Evolutionary conservation across 169 alveolate genomes (phyloP).

Genomic region (Eimeria brunetti): DNA sequence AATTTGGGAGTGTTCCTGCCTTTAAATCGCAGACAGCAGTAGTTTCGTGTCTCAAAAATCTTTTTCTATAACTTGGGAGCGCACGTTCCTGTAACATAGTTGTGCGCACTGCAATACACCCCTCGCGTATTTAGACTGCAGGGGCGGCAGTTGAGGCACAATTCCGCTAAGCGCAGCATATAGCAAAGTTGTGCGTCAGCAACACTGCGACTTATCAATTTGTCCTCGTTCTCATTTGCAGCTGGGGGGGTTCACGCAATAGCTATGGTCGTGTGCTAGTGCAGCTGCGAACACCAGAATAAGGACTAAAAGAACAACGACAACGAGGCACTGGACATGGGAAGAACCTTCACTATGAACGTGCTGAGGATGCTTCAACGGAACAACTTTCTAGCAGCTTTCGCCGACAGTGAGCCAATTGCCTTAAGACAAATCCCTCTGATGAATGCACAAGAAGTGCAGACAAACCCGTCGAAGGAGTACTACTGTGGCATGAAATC

Average conservation of each 20-base stretch:
- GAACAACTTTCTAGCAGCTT: slow-evolving; percentile 3
- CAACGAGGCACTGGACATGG: neutral
- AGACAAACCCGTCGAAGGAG: slow-evolving; percentile 10
- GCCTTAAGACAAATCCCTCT: neutral
- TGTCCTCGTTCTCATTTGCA: neutral
- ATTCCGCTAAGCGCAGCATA: slow-evolving; percentile 10
- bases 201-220: slow-evolving; percentile 25
- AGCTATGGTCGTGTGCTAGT: neutral
- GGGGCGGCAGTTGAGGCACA: slow-evolving; percentile 19
- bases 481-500: neutral
- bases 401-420: slow-evolving; percentile 10
- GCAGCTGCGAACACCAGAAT: neutral
- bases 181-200: slow-evolving; percentile 37
- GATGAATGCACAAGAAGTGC: slow-evolving; percentile 18
- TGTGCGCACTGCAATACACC: slow-evolving; percentile 13
- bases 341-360: neutral
- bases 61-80: slow-evolving; percentile 11
- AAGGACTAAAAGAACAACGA: neutral
- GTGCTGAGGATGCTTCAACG: neutral
- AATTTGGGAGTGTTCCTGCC: slow-evolving; percentile 18
- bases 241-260: neutral
- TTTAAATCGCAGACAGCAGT: slow-evolving; percentile 35
- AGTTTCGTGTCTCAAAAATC: slow-evolving; percentile 42
- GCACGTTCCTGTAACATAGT: neutral
- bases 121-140: slow-evolving; percentile 38